phyloP scores from a whole-genome alignment of 108 stramenopile species.

The Cyclostephanos invisitatus region DNA sequence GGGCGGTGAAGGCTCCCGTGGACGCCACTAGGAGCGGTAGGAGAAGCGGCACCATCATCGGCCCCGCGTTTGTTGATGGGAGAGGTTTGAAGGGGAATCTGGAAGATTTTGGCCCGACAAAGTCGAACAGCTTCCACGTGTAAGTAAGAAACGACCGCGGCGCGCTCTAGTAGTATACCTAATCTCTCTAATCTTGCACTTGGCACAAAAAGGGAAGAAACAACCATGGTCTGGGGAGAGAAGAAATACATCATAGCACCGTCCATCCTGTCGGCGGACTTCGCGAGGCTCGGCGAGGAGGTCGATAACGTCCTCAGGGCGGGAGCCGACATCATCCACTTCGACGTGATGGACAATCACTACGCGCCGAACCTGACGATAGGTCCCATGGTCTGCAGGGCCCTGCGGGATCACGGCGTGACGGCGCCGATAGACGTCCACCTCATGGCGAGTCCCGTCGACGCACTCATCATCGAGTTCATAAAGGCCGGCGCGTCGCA shows the following conservation, averaged over 20 bases:
- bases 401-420: slow-evolving; percentile 96
- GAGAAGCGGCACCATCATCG: background rate
- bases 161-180: too few relatives aligned
- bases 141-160: too few relatives aligned
- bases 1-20: slow-evolving; percentile 22
- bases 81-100: too few relatives aligned
- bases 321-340: slow-evolving; percentile 98
- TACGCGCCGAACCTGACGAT: slow-evolving; percentile 99
- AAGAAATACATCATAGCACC: slow-evolving; percentile 98
- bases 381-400: slow-evolving; percentile 99
- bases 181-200: too few relatives aligned
- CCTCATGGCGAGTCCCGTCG: slow-evolving; percentile 97
- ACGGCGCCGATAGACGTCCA: slow-evolving; percentile 99
- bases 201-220: background rate
- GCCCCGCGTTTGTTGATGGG: too few relatives aligned
- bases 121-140: too few relatives aligned
- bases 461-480: slow-evolving; percentile 91
- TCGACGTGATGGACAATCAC: slow-evolving; percentile 99
- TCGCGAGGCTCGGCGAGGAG: slow-evolving; percentile 95
- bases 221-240: slow-evolving; percentile 82
- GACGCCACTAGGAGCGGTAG: slow-evolving; percentile 16
- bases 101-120: too few relatives aligned
- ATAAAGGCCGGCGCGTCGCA: slow-evolving; percentile 97
- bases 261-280: slow-evolving; percentile 98
- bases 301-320: slow-evolving; percentile 96